Evolutionary conservation across 1,284 basidiomycete genomes (phyloP), one percentile per base, ranked within the genome.

Genomic region (Inonotus hispidus): DNA sequence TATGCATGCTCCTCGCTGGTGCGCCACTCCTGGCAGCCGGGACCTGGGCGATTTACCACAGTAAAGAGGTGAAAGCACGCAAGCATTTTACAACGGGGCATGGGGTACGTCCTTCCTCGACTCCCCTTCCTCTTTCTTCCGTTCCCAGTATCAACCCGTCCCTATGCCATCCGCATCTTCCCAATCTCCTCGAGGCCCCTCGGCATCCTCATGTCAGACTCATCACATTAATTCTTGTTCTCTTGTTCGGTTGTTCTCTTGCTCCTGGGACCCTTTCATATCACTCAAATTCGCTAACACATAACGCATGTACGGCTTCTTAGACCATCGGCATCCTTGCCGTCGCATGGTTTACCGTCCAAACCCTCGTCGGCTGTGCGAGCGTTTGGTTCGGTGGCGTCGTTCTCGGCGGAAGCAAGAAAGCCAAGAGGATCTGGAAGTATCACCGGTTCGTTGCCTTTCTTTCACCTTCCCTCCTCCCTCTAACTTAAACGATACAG

Each of bases 391-490:
- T 79, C 63, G 76, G 73, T 14, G 87, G 87, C 13, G 75, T 74
- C 10, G 74, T 77, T 0, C 85, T 89, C 67, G 87, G 87, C 16
- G 87, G 87, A 2, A 83, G 82, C 19, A 71, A 76, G 57, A 83
- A 79, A 70, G 86, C 87, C 25, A 90, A 88, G 68, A 68, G 73
- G 0, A 56, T 88, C n/a, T 90, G 87, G 86, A 90, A 89, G 68
- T 90, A 88, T 64, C 88, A 90, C 67, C 75, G 88, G 87, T 85
- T 64, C 54, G 72, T 67, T 27, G 29, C 29, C 29, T 5, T 37
- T 39, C 59, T 27, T 25, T 37, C 8, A 59, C 58, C 27, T 45
- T 46, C 29, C 46, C 45, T 35, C 7, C 13, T 27, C 41, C 25
- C 32, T 46, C 59, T 43, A 49, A n/a, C n/a, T n/a, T n/a, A n/a